Evolutionary conservation across 495 filamentous ascomycete genomes (phyloP), one percentile per base, ranked within the genome.

Genomic region (Staphylotrichum tortipilum): DNA sequence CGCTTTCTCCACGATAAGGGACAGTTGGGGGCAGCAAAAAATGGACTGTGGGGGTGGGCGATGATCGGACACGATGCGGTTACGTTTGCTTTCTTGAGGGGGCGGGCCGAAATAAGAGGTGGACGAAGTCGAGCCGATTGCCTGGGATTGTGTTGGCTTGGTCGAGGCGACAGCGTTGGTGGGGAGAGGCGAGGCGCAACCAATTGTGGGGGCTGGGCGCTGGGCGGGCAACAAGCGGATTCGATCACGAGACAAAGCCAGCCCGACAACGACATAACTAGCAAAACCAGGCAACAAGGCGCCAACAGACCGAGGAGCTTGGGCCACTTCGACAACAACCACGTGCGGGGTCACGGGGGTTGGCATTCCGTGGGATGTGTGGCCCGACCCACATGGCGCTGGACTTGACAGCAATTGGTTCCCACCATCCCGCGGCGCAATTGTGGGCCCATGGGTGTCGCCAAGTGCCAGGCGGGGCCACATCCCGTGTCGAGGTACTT

Each of bases 281-380:
- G n/a, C n/a, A n/a, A n/a, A n/a, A n/a, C n/a, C n/a, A n/a, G n/a
- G n/a, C n/a, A n/a, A n/a, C n/a, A n/a, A n/a, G n/a, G n/a, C n/a
- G n/a, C n/a, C n/a, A n/a, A n/a, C 18, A 31, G 6, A 7, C 3
- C 37, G 24, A 11, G 36, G 31, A 47, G 52, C 52, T 45, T 36
- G 46, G 41, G 17, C 52, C 46, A 44, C n/a, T n/a, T n/a, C n/a
- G n/a, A n/a, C 8, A 28, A 33, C 6, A 26, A 4, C 12, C 45
- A 49, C 46, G 46, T 54, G 52, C 26, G 3, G 14, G 3, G 12
- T 44, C 51, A 53, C 50, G 43, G 31, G 50, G 35, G 17, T 2
- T 7, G 2, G 4, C 22, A 26, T 28, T 28, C 26, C 26, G 26
- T 28, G 6, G 10, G 26, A 28, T 28, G n/a, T 28, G 11, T 9